Percentiles rank a stretch among this genome's conserved stretches.
Conservation (phyloP, 441 rosid species). For the Erodium texanum region DNA sequence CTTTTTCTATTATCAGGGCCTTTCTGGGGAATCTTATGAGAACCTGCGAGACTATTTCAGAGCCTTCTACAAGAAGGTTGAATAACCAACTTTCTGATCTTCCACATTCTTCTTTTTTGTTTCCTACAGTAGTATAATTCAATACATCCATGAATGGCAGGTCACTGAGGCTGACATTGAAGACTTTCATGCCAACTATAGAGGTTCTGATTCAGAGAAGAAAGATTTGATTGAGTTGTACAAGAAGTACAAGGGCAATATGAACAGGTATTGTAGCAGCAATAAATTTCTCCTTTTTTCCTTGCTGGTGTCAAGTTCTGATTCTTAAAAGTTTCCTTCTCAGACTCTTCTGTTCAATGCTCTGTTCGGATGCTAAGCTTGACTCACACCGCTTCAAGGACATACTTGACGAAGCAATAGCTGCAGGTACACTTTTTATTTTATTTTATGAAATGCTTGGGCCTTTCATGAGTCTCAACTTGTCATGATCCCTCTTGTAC, state of each 20-base stretch:
- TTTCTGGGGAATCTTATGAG: slow-evolving; percentile 64
- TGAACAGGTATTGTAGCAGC: slow-evolving; percentile 46
- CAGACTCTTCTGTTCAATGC: slow-evolving; percentile 90
- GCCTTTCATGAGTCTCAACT: not conserved
- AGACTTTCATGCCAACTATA: slow-evolving; percentile 78
- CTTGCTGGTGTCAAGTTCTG: slow-evolving; percentile 7
- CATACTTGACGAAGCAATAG: slow-evolving; percentile 59
- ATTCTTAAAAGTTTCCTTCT: slow-evolving; percentile 10
- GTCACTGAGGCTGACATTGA: slow-evolving; percentile 79
- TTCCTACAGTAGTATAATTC: not conserved
- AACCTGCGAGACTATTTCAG: slow-evolving; percentile 61
- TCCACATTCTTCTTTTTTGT: slow-evolving; percentile 4
- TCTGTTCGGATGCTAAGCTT: slow-evolving; percentile 76
- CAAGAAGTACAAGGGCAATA: slow-evolving; percentile 54
- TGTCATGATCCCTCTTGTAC: not conserved
- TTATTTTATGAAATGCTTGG: not conserved
- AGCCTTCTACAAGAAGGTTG: slow-evolving; percentile 69
- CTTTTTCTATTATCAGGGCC: slow-evolving; percentile 48
- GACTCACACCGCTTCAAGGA: slow-evolving; percentile 88
- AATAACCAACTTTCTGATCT: slow-evolving; percentile 3
- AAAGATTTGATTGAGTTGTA: slow-evolving; percentile 69
- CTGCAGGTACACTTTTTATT: slow-evolving; percentile 41
- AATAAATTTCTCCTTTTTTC: slow-evolving; percentile 5
- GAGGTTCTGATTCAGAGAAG: slow-evolving; percentile 91
- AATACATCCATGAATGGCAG: slow-evolving; percentile 28